A percentile compares a stretch with the other conserved stretches of the same genome.
These are phyloP conservation scores for Pseudozyma thailandica DNA, from an alignment of 1,284 basidiomycete genomes.

Conservation along the genomic window DNA sequence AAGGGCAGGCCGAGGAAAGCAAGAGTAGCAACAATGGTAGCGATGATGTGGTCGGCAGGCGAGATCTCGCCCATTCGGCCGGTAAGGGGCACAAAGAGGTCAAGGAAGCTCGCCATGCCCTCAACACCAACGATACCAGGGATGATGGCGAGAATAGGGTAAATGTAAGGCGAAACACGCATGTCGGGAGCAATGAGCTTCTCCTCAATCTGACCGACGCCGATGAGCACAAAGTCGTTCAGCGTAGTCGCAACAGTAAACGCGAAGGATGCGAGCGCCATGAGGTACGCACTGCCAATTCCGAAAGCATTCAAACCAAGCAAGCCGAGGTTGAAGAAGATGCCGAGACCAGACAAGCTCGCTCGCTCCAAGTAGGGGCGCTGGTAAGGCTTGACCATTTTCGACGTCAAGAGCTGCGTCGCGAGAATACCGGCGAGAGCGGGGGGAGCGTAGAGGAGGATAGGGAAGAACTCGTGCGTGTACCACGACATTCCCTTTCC, in stretches of 20 bases:
- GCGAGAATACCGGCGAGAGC: slow-evolving; percentile 73
- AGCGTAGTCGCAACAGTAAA: slow-evolving; percentile 65
- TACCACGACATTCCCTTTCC: slow-evolving; percentile 72
- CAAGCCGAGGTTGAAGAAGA: slow-evolving; percentile 55
- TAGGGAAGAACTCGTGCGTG: slow-evolving; percentile 76
- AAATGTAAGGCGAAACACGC: slow-evolving; percentile 56
- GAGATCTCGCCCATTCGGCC: slow-evolving; percentile 69
- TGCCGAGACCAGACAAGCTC: slow-evolving; percentile 43
- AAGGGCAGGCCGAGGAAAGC: slow-evolving; percentile 74
- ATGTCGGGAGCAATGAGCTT: slow-evolving; percentile 52
- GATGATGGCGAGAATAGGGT: slow-evolving; percentile 67
- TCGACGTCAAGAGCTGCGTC: slow-evolving; percentile 75
- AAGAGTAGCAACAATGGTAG: slow-evolving; percentile 73
- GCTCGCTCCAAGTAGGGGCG: slow-evolving; percentile 64
- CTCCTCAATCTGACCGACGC: slow-evolving; percentile 50
- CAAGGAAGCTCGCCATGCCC: slow-evolving; percentile 76
- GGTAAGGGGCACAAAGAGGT: slow-evolving; percentile 92
- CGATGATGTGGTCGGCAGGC: slow-evolving; percentile 87
- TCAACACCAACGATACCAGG: slow-evolving; percentile 79
- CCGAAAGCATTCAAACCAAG: slow-evolving; percentile 72
- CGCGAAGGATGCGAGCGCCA: slow-evolving; percentile 74
- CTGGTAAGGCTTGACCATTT: slow-evolving; percentile 70
- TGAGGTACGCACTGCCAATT: slow-evolving; percentile 78
- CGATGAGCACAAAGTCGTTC: slow-evolving; percentile 63
- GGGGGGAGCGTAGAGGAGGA: slow-evolving; percentile 82